Evolutionary conservation across 1,284 basidiomycete species (phyloP).

Genomic region (Moesziomyces sp.): DNA sequence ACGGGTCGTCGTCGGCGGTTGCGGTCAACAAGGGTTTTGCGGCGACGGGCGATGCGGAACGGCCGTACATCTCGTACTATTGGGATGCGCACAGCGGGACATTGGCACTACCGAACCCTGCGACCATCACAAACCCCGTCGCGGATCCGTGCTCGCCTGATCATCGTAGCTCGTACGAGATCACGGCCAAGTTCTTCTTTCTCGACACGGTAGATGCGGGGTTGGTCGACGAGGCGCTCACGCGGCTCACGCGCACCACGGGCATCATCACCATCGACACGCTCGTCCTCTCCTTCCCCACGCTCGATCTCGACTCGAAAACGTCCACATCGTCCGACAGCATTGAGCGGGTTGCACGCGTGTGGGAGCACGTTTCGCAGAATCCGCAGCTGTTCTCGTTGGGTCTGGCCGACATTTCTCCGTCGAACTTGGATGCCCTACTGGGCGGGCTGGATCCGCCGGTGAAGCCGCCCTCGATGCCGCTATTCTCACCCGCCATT

Average conservation of each 20-base stretch:
- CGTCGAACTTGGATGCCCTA: conserved; percentile 19
- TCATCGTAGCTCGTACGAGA: conserved; percentile 52
- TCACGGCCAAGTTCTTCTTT: conserved; percentile 63
- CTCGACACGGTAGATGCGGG: conserved; percentile 31
- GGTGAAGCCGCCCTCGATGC: conserved; percentile 20
- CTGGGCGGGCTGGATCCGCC: conserved; percentile 21
- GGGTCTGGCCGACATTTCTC: conserved; percentile 51
- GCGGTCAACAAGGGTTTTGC: conserved; percentile 48
- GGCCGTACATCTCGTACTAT: conserved; percentile 57
- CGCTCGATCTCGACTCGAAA: conserved; percentile 36
- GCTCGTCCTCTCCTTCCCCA: conserved; percentile 51
- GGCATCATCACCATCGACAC: conserved; percentile 60
- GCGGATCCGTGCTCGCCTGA: conserved; percentile 55
- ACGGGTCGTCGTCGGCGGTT: neutral
- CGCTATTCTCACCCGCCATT: conserved; percentile 32
- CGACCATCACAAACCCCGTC: conserved; percentile 51
- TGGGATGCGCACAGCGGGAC: conserved; percentile 29
- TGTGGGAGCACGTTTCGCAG: conserved; percentile 42
- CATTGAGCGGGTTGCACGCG: conserved; percentile 9
- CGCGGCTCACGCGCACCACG: conserved; percentile 48
- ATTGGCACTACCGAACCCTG: conserved; percentile 52
- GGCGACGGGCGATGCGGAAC: conserved; percentile 31
- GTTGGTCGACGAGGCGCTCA: conserved; percentile 53
- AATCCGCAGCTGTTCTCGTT: conserved; percentile 53
- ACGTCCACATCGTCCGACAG: neutral